phyloP scores from a whole-genome alignment of 2,329 filamentous ascomycete species.

The Corinectria fuckeliana region DNA sequence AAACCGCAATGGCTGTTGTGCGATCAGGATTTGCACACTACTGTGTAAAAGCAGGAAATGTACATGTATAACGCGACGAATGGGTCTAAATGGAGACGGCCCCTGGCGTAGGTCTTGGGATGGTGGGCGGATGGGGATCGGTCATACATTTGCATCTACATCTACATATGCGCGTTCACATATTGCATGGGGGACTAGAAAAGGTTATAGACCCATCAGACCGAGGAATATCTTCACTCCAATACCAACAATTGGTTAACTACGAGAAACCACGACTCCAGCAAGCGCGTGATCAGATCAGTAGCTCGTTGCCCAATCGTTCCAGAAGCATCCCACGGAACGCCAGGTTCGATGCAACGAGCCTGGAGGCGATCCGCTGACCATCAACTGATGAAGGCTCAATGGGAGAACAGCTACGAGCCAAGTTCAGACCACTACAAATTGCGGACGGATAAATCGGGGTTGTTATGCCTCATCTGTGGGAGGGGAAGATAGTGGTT shows the following conservation, averaged over 20 bases:
- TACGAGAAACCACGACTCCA: neutral
- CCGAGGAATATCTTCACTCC: constrained; percentile 40
- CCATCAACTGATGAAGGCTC: neutral
- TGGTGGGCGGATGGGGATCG: constrained; percentile 14
- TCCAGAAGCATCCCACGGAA: neutral
- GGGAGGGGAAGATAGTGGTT: neutral
- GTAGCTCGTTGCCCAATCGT: neutral
- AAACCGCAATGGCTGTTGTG: constrained; percentile 1
- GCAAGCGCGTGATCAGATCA: neutral
- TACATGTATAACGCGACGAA: constrained; percentile 27
- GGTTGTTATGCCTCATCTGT: neutral
- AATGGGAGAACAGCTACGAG: neutral
- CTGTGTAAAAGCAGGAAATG: constrained; percentile 31
- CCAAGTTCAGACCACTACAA: neutral
- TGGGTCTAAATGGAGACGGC: constrained; percentile 15
- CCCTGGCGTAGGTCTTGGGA: constrained; percentile 20
- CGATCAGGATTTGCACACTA: neutral
- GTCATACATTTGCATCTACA: constrained; percentile 32
- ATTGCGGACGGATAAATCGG: neutral
- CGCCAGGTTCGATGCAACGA: neutral
- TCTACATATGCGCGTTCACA: constrained; percentile 29
- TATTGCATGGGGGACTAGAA: constrained; percentile 29
- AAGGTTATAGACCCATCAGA: constrained; percentile 20
- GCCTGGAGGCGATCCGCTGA: neutral
- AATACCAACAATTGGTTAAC: constrained; percentile 17